Percentiles rank a stretch among this genome's conserved stretches.
Evolutionary conservation across 768 basidiomycete species (phyloP).

Genomic region (Suillus variegatus): DNA sequence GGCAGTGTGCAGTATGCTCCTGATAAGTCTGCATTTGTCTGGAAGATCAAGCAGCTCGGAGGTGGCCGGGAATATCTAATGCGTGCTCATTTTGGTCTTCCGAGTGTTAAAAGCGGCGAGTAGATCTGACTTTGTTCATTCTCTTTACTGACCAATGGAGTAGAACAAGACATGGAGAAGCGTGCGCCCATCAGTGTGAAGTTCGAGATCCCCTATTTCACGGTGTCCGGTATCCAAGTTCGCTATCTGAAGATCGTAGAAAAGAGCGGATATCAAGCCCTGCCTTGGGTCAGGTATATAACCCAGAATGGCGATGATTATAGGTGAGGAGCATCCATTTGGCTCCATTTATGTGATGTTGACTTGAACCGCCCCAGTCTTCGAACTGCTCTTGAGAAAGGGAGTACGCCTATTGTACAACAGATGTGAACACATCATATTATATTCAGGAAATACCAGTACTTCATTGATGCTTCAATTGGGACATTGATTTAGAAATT

Average conservation of each 20-base stretch:
- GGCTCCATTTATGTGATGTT: background rate
- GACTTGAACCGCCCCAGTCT: constrained; percentile 40
- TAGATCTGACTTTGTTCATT: constrained; percentile 11
- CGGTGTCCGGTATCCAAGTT: constrained; percentile 96
- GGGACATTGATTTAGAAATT: background rate
- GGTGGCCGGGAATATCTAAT: constrained; percentile 96
- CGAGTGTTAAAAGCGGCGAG: constrained; percentile 88
- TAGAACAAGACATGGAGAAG: constrained; percentile 37
- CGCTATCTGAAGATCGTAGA: constrained; percentile 98
- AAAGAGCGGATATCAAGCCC: constrained; percentile 95
- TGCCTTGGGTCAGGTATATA: constrained; percentile 96
- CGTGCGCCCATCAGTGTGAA: constrained; percentile 95
- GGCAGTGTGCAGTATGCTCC: constrained; percentile 97
- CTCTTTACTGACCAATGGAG: background rate
- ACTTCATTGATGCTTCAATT: background rate
- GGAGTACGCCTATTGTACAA: constrained; percentile 59
- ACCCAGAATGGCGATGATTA: constrained; percentile 92
- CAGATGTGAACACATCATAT: constrained; percentile 27
- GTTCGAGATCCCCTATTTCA: constrained; percentile 99
- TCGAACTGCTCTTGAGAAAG: constrained; percentile 75
- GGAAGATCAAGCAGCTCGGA: constrained; percentile 98
- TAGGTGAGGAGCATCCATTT: constrained; percentile 50
- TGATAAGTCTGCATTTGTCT: constrained; percentile 97
- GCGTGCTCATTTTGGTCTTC: constrained; percentile 97
- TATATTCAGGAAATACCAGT: constrained; percentile 20